Base-by-base conservation (phyloP, 2,329 filamentous ascomycete genomes). In the Drechslerella coelobrocha region DNA sequence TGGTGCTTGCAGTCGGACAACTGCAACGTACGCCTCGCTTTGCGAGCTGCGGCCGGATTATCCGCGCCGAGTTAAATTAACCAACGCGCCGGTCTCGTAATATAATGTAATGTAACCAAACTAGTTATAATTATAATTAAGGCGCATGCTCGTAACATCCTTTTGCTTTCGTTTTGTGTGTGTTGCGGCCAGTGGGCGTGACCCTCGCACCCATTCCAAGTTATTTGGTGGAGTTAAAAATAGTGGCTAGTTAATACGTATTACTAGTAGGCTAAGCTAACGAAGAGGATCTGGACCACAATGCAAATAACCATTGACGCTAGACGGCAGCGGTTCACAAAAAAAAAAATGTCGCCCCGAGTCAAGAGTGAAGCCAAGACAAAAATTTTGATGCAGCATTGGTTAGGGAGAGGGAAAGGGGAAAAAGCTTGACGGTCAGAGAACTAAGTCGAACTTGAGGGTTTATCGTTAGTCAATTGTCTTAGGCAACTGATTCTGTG, bases 11-110 rank as follows among this genome's bases (percentile, higher is more conserved):
- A 55, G 55, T 47, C 57, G 61, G 26, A 57, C 45, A 41, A 27
- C 47, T 37, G 43, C 39, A 53, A 61, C 7, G 24, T 12, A 3
- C 17, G 14, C 47, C 34, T 4, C 5, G 12, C 10, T 51, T 52
- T 61, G 56, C 56, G 61, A 56, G 65, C 60, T 59, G 65, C 65
- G 61, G 48, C 65, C 65, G 57, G 65, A 51, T 48, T 69, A 69
- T 56, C 65, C 65, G 57, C 61, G 37, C 55, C 34, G 57, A 39
- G 23, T 51, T 51, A 51, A 47, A 51, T 61, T 61, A 47, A 45
- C 19, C 4, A 45, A 21, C 10, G 19, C 41, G 41, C 41, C 41
- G 41, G 41, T 21, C 41, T 10, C 8, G 5, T 23, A 2, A 45
- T 19, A 17, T 23, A 45, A 45, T 21, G 41, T 45, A 45, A 45